Evolutionary conservation across 148 eudicot genomes (phyloP).

Genomic region (Tetragonia tetragonoides): DNA sequence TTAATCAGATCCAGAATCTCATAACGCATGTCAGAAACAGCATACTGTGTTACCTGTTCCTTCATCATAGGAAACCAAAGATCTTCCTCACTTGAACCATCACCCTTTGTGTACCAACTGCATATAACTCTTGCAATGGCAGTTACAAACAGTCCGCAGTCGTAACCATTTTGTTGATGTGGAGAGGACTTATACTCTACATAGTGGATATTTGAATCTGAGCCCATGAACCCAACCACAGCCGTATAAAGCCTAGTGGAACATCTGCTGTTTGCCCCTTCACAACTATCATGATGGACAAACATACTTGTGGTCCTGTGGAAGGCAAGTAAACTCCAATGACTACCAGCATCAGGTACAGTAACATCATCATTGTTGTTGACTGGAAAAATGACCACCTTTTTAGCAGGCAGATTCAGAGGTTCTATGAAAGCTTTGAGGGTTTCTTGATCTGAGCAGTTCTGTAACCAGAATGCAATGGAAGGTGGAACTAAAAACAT

Average conservation of each 20-base stretch:
- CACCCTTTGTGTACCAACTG: conserved; percentile 46
- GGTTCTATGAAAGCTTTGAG: conserved; percentile 59
- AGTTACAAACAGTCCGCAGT: conserved; percentile 76
- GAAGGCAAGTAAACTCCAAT: conserved; percentile 87
- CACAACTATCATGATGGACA: conserved; percentile 82
- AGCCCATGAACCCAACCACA: conserved; percentile 37
- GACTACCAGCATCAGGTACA: conserved; percentile 68
- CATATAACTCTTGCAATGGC: conserved; percentile 71
- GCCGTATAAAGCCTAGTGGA: conserved; percentile 51
- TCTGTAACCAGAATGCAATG: conserved; percentile 78
- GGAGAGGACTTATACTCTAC: conserved; percentile 51
- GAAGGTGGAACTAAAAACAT: conserved; percentile 71
- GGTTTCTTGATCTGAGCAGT: conserved; percentile 58
- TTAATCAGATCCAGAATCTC: conserved; percentile 49
- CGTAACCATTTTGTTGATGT: conserved; percentile 69
- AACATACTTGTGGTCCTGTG: conserved; percentile 46
- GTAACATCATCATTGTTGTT: conserved; percentile 62
- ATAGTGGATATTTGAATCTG: conserved; percentile 29
- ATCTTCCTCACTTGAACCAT: conserved; percentile 26
- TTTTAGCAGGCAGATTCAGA: conserved; percentile 48
- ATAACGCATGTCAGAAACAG: conserved; percentile 46
- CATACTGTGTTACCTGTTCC: conserved; percentile 45
- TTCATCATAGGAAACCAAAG: conserved; percentile 54
- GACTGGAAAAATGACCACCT: conserved; percentile 62
- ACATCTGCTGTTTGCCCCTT: conserved; percentile 35